Evolutionary conservation across 371 early-diverging fungal genomes (phyloP).

Genomic region (Mucor velutinosus): DNA sequence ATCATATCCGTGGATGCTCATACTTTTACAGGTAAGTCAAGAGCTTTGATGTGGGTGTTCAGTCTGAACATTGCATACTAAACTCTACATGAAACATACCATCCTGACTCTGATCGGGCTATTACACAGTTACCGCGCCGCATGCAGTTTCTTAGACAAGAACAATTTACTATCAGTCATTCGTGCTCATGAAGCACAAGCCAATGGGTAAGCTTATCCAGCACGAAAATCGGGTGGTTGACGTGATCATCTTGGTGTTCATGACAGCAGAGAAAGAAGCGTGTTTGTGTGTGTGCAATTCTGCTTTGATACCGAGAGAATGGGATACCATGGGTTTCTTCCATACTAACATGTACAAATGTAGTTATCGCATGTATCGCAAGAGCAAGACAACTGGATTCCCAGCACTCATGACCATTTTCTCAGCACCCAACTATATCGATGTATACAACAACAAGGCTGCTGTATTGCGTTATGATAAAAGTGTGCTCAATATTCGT

Average conservation of each 20-base stretch:
- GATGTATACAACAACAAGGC: constrained; percentile 99
- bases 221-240: background rate
- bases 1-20: constrained; percentile 95
- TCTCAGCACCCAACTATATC: constrained; percentile 97
- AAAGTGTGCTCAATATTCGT: constrained; percentile 95
- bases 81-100: background rate
- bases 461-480: constrained; percentile 94
- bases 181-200: constrained; percentile 98
- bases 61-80: no score
- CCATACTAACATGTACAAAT: background rate
- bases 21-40: constrained; percentile 82
- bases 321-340: background rate
- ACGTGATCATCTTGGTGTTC: background rate
- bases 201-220: constrained; percentile 70
- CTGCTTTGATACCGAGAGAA: background rate
- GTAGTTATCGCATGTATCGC: constrained; percentile 87
- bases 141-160: constrained; percentile 89
- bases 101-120: background rate
- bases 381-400: constrained; percentile 92
- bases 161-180: constrained; percentile 94
- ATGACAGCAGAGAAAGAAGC: background rate
- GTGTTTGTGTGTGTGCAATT: background rate
- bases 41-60: background rate
- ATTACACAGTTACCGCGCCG: constrained; percentile 76
- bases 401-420: constrained; percentile 96